phyloP scores from a whole-genome alignment of 2,329 filamentous ascomycete genomes.

The Aspergillus sp. region DNA sequence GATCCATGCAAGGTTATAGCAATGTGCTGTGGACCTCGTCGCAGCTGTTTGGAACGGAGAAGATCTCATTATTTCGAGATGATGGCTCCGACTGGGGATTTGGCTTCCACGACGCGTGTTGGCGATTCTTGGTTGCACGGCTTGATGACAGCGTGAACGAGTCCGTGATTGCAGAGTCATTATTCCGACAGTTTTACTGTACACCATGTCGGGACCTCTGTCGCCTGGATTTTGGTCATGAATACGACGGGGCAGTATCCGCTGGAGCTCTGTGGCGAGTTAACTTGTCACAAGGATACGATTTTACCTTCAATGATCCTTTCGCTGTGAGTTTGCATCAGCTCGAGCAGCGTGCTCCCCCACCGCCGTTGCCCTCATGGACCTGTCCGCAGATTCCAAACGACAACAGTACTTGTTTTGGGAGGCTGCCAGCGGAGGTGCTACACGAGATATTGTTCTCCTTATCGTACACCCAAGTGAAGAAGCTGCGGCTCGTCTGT shows the following conservation, averaged over 20 bases:
- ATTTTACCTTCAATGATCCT: slow-evolving; percentile 9
- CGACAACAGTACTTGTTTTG: background rate
- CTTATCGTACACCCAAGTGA: slow-evolving; percentile 1
- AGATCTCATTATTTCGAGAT: background rate
- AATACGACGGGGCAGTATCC: slow-evolving; percentile 10
- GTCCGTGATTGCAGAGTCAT: background rate
- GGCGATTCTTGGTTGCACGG: slow-evolving; percentile 11
- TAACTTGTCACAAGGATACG: background rate
- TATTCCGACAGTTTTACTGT: slow-evolving; percentile 13
- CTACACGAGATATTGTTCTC: slow-evolving; percentile 6
- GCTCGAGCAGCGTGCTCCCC: too few relatives aligned
- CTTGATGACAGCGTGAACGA: slow-evolving; percentile 1
- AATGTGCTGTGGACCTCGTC: background rate
- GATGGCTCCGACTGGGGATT: slow-evolving; percentile 5
- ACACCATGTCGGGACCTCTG: slow-evolving; percentile 5
- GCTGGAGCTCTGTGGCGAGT: background rate
- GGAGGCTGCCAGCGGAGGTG: slow-evolving; percentile 4
- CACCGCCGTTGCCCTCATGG: too few relatives aligned
- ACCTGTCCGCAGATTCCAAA: too few relatives aligned
- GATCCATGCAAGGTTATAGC: background rate
- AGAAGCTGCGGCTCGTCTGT: slow-evolving; percentile 2
- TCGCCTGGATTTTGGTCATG: slow-evolving; percentile 14
- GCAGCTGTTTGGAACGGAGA: background rate
- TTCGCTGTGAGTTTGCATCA: background rate
- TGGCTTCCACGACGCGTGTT: slow-evolving; percentile 15